Conservation (phyloP, 306 rosid species). For the Begonia loranthoides region DNA sequence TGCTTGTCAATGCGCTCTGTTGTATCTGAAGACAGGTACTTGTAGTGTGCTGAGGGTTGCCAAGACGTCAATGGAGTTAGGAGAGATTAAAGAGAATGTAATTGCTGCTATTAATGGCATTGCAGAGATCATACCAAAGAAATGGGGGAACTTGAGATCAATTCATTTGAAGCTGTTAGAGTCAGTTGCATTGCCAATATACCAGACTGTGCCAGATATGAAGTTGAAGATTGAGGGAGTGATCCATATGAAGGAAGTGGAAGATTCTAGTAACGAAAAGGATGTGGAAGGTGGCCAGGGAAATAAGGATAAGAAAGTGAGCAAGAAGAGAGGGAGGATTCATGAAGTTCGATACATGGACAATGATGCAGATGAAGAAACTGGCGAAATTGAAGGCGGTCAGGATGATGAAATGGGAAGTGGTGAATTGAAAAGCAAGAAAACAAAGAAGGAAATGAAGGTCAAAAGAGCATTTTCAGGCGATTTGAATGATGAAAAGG, state of each 20-base stretch:
- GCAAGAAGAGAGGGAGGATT: slow-evolving; percentile 52
- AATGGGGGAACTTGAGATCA: slow-evolving; percentile 68
- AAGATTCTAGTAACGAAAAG: no score
- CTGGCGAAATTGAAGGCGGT: background rate
- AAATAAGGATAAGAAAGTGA: no score
- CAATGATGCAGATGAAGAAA: slow-evolving; percentile 14
- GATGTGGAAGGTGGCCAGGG: no score
- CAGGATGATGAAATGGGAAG: background rate
- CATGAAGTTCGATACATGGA: slow-evolving; percentile 71
- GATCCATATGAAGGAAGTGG: no score
- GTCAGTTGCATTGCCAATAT: slow-evolving; percentile 54
- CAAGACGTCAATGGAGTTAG: slow-evolving; percentile 2
- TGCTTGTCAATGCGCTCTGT: slow-evolving; percentile 30
- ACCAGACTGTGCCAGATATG: slow-evolving; percentile 44
- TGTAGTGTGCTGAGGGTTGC: slow-evolving; percentile 73
- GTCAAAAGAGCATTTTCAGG: background rate
- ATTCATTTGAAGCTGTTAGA: slow-evolving; percentile 65
- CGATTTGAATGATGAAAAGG: no score
- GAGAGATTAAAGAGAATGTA: slow-evolving; percentile 36
- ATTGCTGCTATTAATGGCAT: slow-evolving; percentile 34
- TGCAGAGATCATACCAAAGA: slow-evolving; percentile 46
- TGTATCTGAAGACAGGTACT: slow-evolving; percentile 52
- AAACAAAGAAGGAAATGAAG: slow-evolving; percentile 1
- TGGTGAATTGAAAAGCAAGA: slow-evolving; percentile 3
- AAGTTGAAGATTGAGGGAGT: background rate